Evolutionary conservation across 2,329 filamentous ascomycete genomes (phyloP), one percentile per base, ranked within the genome.

Genomic region (Stagonosporopsis cucurbitacearum): DNA sequence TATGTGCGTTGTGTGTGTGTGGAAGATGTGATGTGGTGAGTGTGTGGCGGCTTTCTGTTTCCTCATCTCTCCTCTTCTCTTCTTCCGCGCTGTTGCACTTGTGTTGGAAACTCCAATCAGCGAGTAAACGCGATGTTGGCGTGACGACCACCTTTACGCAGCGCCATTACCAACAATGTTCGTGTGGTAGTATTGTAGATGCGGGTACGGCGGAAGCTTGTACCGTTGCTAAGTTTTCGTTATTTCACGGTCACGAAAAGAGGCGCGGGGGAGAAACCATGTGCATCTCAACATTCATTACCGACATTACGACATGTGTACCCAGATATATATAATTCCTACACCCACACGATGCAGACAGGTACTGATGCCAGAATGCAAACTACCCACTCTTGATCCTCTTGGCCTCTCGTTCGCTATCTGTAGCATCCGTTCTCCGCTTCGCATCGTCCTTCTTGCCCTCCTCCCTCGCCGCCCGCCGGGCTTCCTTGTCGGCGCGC

Each of bases 401-500:
- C 64, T 77, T 77, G 0, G 67, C 46, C 13, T 74, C 72, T 15
- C 69, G 58, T 43, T 73, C 72, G 8, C 69, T 69, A 9, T 66
- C 61, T 6, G 58, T 59, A 9, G 56, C 58, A n/a, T 75, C 73
- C 7, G 68, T 68, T 17, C 71, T 60, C 36, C 72, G 57, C 61
- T 75, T 76, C 20, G 72, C 69, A 4, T 69, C 68, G 7, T 74
- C 72, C 46, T 68, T 71, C 52, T 66, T 63, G 5, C 59, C 54
- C 30, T 72, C 71, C 43, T 75, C 73, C 25, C 72, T 58, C 20
- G 71, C 73, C 17, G 62, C 68, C 36, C 73, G 56, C 49, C 83
- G 75, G 17, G 80, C 80, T 66, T 87, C 85, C 59, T 83, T 81
- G 57, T 88, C 85, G 53, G 79, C 77, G 50, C 86, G 85, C 74